Evolutionary conservation across 805 yeast genomes (phyloP).

Genomic region (Yamadazyma ubonensis): DNA sequence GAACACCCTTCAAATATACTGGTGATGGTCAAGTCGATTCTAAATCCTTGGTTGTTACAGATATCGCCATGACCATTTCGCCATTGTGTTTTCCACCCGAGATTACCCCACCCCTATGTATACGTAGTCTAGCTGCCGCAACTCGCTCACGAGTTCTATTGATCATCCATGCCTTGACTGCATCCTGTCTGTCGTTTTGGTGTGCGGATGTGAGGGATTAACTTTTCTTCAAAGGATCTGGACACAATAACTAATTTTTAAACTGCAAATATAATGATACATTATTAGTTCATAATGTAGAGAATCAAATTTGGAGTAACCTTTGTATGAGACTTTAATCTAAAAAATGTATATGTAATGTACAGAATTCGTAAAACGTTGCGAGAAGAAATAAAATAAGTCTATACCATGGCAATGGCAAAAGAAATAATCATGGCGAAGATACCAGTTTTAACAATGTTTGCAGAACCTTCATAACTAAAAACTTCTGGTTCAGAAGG

Average conservation of each 20-base stretch:
- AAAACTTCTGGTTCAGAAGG: slow-evolving; percentile 14
- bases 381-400: neutral
- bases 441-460: slow-evolving; percentile 24
- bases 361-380: slow-evolving; percentile 6
- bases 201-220: slow-evolving; percentile 1
- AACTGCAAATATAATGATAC: neutral
- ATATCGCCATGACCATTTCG: too few species aligned
- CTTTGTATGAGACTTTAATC: slow-evolving; percentile 9
- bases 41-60: too few species aligned
- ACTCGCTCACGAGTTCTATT: slow-evolving; percentile 1
- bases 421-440: slow-evolving; percentile 24
- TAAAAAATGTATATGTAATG: neutral
- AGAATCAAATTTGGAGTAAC: slow-evolving; percentile 1
- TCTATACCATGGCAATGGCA: slow-evolving; percentile 15
- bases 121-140: neutral
- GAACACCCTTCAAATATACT: too few species aligned
- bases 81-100: too few species aligned
- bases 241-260: slow-evolving; percentile 4
- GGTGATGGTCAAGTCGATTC: too few species aligned
- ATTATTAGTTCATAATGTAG: neutral
- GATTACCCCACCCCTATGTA: neutral
- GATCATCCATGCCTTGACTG: neutral
- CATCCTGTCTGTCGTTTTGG: neutral
- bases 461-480: slow-evolving; percentile 32
- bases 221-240: slow-evolving; percentile 5